Evolutionary conservation across 2,329 filamentous ascomycete genomes (phyloP).

Genomic region (Pezicula rhizophila): DNA sequence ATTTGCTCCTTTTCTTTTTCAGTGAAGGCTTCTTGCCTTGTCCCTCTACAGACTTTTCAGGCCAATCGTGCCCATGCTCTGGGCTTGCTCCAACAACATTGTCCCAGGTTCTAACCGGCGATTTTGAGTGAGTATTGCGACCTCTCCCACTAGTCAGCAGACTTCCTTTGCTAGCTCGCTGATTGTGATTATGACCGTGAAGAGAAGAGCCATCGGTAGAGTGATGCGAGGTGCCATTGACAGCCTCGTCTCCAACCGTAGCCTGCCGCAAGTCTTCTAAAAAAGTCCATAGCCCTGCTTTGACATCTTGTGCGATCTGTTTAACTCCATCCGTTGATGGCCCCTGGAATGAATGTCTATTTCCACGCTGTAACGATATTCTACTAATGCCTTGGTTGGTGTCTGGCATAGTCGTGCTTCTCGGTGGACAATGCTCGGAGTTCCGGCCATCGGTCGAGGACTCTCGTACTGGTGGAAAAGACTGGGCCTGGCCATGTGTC

Average conservation of each 20-base stretch:
- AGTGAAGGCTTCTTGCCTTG: slow-evolving; percentile 10
- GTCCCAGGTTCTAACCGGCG: slow-evolving; percentile 22
- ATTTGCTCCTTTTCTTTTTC: slow-evolving; percentile 13
- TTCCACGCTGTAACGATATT: slow-evolving; percentile 18
- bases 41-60: not conserved
- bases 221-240: slow-evolving; percentile 42
- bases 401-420: slow-evolving; percentile 25
- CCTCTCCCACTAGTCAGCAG: slow-evolving; percentile 13
- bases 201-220: slow-evolving; percentile 28
- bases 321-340: slow-evolving; percentile 25
- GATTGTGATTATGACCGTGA: slow-evolving; percentile 20
- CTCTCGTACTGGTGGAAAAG: slow-evolving; percentile 29
- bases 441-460: slow-evolving; percentile 16
- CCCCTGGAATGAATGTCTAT: slow-evolving; percentile 27
- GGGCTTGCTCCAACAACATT: slow-evolving; percentile 20
- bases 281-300: slow-evolving; percentile 86
- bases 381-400: slow-evolving; percentile 22
- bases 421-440: slow-evolving; percentile 8
- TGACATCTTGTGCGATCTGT: slow-evolving; percentile 62
- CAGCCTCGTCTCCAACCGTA: slow-evolving; percentile 88
- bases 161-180: slow-evolving; percentile 32
- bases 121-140: slow-evolving; percentile 14
- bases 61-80: not conserved
- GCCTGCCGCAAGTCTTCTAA: slow-evolving; percentile 93
- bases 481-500: slow-evolving; percentile 13